phyloP scores from a whole-genome alignment of 331 rosid genomes.

The Quercus tomentella region DNA sequence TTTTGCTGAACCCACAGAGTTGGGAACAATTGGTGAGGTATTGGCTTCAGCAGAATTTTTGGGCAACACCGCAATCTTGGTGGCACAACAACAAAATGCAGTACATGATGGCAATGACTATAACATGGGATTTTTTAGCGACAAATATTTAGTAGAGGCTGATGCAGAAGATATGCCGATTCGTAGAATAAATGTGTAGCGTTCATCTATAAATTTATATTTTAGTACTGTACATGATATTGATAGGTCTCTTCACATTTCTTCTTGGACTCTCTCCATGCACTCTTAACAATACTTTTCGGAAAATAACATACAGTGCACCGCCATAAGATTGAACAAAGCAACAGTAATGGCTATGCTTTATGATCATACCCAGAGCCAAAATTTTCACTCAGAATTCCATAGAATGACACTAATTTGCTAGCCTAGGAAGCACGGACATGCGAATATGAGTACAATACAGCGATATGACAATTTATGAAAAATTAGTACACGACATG shows the following conservation, averaged over 20 bases:
- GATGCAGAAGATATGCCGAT: conserved; percentile 8
- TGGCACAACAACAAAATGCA: conserved; percentile 33
- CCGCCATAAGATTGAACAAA: no score
- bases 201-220: background rate
- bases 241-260: background rate
- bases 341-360: no score
- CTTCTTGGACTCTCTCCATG: background rate
- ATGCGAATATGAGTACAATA: no score
- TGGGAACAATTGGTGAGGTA: conserved; percentile 33
- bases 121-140: background rate
- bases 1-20: conserved; percentile 8
- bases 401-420: background rate
- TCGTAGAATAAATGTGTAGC: background rate
- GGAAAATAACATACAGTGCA: no score
- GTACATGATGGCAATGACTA: conserved; percentile 1
- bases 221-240: background rate
- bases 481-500: no score
- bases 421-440: background rate
- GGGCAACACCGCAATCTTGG: conserved; percentile 27
- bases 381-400: background rate
- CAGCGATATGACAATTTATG: no score
- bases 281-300: no score
- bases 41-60: conserved; percentile 21
- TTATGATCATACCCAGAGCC: no score
- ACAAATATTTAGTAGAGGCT: background rate